Evolutionary conservation across 768 basidiomycete genomes (phyloP).

Genomic region (Naganishia kalamii): DNA sequence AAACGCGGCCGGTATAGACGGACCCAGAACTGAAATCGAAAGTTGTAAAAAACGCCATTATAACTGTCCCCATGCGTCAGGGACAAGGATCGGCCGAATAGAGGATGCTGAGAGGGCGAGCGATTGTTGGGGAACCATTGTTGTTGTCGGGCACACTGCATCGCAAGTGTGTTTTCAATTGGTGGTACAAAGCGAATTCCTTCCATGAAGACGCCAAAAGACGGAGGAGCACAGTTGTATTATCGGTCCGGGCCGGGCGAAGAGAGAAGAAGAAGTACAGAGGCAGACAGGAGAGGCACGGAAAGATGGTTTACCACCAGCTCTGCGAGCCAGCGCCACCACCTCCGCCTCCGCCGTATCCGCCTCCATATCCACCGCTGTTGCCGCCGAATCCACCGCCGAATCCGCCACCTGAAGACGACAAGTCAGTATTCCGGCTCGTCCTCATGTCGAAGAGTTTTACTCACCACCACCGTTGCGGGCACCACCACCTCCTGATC

Average conservation of each 20-base stretch:
- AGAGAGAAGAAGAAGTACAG: not conserved
- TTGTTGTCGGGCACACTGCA: not conserved
- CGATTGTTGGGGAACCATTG: constrained; percentile 5
- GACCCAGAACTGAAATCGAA: constrained; percentile 19
- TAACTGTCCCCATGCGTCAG: constrained; percentile 2
- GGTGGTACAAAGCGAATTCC: constrained; percentile 15
- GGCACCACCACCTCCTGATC: constrained; percentile 40
- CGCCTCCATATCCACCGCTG: constrained; percentile 42
- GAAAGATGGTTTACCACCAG: constrained; percentile 16
- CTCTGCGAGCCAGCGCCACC: constrained; percentile 9
- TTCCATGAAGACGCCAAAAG: constrained; percentile 15
- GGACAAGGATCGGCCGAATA: not conserved
- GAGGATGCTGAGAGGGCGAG: constrained; percentile 9
- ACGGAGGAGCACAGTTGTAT: constrained; percentile 13
- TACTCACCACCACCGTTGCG: constrained; percentile 46
- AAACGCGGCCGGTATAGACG: constrained; percentile 17
- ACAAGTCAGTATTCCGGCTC: constrained; percentile 31
- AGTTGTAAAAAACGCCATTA: constrained; percentile 10
- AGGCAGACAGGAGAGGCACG: not conserved
- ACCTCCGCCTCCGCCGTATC: constrained; percentile 17
- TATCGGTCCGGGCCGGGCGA: constrained; percentile 1
- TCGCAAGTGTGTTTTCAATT: not conserved
- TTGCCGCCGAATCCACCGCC: constrained; percentile 42
- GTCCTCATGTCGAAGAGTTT: too few relatives aligned
- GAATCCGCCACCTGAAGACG: constrained; percentile 41